Conservation (phyloP, 2,329 filamentous ascomycete species). For the Aureobasidium sp. region DNA sequence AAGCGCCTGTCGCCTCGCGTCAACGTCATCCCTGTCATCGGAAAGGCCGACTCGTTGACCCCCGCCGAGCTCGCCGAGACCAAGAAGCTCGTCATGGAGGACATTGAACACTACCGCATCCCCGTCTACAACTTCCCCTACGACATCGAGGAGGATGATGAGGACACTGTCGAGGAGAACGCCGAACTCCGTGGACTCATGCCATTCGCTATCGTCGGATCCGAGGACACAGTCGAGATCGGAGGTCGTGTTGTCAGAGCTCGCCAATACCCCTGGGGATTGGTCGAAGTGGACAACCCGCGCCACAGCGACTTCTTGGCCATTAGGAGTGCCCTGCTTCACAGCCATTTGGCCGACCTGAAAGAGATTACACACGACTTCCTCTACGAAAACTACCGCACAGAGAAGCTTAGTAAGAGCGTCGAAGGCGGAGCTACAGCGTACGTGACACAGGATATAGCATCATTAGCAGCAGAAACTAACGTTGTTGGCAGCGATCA, state of each 20-base stretch:
- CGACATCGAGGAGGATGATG: constrained; percentile 98
- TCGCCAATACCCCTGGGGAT: constrained; percentile 97
- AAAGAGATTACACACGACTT: constrained; percentile 99
- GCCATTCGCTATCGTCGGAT: constrained; percentile 98
- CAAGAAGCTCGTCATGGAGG: constrained; percentile 99
- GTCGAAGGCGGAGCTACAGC: constrained; percentile 82
- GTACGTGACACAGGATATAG: constrained; percentile 52
- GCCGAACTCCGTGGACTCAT: constrained; percentile 94
- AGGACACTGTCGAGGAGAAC: constrained; percentile 98
- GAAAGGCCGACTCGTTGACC: constrained; percentile 95
- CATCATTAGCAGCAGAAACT: constrained; percentile 17
- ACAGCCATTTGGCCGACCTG: constrained; percentile 94
- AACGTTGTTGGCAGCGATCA: constrained; percentile 51
- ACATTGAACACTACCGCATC: constrained; percentile 99
- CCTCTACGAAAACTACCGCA: constrained; percentile 99
- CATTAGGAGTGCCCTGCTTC: constrained; percentile 89
- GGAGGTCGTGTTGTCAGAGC: constrained; percentile 87
- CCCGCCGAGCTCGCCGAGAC: constrained; percentile 95
- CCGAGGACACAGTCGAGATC: constrained; percentile 91
- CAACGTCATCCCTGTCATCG: constrained; percentile 98
- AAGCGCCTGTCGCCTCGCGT: constrained; percentile 96
- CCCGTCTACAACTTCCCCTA: constrained; percentile 99
- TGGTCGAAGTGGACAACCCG: constrained; percentile 98
- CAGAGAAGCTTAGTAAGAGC: constrained; percentile 99
- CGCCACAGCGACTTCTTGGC: constrained; percentile 98